phyloP scores from a whole-genome alignment of 768 basidiomycete species.

The Trametes cinnabarina region DNA sequence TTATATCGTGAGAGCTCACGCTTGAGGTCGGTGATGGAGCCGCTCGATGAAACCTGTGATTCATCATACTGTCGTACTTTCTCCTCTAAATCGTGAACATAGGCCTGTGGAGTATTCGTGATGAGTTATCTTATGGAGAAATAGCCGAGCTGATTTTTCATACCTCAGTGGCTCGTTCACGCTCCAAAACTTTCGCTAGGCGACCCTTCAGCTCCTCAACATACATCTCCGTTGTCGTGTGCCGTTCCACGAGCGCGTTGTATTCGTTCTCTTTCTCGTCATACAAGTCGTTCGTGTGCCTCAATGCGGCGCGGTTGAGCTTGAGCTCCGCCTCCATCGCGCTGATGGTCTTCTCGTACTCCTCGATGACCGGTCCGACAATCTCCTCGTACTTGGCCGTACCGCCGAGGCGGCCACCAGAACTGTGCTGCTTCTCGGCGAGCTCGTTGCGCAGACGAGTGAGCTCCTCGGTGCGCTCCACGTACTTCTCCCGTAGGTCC shows the following conservation, averaged over 20 bases:
- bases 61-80: constrained; percentile 88
- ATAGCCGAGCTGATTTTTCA: constrained; percentile 26
- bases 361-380: constrained; percentile 96
- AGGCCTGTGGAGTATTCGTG: constrained; percentile 54
- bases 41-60: constrained; percentile 67
- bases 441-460: constrained; percentile 76
- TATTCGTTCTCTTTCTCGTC: constrained; percentile 89
- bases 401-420: constrained; percentile 62
- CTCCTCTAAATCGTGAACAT: constrained; percentile 90
- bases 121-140: background rate
- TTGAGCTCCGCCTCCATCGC: constrained; percentile 92
- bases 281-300: constrained; percentile 89
- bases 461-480: constrained; percentile 86
- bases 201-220: constrained; percentile 82
- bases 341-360: constrained; percentile 96
- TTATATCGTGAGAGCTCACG: constrained; percentile 78
- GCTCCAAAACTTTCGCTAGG: constrained; percentile 78
- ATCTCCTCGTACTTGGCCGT: constrained; percentile 81
- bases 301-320: constrained; percentile 80
- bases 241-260: constrained; percentile 59
- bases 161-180: constrained; percentile 92
- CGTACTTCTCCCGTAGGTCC: constrained; percentile 77
- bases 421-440: constrained; percentile 66
- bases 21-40: constrained; percentile 78
- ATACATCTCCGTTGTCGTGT: constrained; percentile 78